Conservation (phyloP, 2,329 filamentous ascomycete genomes). For the Fusarium cicatricum region DNA sequence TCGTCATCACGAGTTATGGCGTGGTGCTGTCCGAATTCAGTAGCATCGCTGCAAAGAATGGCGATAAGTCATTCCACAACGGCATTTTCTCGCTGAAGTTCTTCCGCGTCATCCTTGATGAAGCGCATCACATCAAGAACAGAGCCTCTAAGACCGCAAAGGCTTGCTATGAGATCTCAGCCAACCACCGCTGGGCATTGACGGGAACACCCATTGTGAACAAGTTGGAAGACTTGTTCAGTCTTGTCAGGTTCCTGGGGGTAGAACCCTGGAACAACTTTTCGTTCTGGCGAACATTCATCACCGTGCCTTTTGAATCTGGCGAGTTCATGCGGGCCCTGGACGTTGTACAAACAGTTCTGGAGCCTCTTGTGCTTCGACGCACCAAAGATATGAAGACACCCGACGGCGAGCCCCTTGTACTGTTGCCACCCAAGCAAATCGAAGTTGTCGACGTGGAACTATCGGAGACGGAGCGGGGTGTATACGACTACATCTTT, state of each 20-base stretch:
- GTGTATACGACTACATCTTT: constrained; percentile 93
- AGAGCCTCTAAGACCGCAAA: constrained; percentile 91
- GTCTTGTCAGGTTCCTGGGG: constrained; percentile 87
- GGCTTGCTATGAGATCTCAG: constrained; percentile 89
- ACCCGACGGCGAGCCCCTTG: constrained; percentile 77
- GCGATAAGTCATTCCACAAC: constrained; percentile 69
- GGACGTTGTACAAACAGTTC: constrained; percentile 95
- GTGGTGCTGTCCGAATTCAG: constrained; percentile 86
- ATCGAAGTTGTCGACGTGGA: constrained; percentile 90
- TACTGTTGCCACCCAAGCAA: constrained; percentile 80
- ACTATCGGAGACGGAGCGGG: constrained; percentile 82
- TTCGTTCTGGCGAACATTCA: constrained; percentile 99
- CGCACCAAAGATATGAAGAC: constrained; percentile 99
- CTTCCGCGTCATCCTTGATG: constrained; percentile 93
- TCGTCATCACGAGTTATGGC: constrained; percentile 96
- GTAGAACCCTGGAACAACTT: constrained; percentile 99
- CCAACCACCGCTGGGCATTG: constrained; percentile 88
- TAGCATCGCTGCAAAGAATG: constrained; percentile 71
- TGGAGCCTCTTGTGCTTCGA: constrained; percentile 94
- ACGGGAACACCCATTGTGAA: constrained; percentile 98
- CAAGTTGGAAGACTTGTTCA: constrained; percentile 92
- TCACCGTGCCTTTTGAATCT: constrained; percentile 95
- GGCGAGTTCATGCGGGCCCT: constrained; percentile 93
- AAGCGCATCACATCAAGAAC: constrained; percentile 93
- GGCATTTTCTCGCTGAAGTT: constrained; percentile 94